Evolutionary conservation across 176 grass and related monocot species (phyloP).

Genomic region (Puccinellia tenuiflora): DNA sequence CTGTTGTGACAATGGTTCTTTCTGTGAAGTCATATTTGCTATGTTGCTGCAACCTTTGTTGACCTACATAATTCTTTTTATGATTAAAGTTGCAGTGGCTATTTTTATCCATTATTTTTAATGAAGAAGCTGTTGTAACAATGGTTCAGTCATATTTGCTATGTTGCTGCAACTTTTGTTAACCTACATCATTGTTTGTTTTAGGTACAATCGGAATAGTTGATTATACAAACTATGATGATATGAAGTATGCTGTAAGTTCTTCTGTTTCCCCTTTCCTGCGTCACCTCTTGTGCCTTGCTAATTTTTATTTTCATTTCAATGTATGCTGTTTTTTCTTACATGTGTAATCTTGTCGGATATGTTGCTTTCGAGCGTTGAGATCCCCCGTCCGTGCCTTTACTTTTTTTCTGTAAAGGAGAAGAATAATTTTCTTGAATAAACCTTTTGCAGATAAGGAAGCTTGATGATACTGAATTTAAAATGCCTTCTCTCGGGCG

Average conservation of each 20-base stretch:
- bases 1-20: no score
- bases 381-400: background rate
- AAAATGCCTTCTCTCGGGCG: constrained; percentile 75
- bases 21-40: no score
- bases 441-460: constrained; percentile 53
- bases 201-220: constrained; percentile 66
- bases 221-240: constrained; percentile 82
- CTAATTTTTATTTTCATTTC: background rate
- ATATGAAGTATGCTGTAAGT: constrained; percentile 86
- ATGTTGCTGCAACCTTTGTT: no score
- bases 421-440: background rate
- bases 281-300: background rate
- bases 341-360: background rate
- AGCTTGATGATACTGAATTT: constrained; percentile 84
- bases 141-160: background rate
- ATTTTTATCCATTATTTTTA: background rate
- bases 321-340: background rate
- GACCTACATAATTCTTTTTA: no score
- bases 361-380: background rate
- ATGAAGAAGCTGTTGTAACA: background rate
- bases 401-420: background rate
- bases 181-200: background rate
- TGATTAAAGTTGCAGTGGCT: no score
- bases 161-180: constrained; percentile 10
- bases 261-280: background rate